A percentile compares a stretch with the other conserved stretches of the same genome.
Conservation (phyloP, 2,329 filamentous ascomycete species). For the Fusarium stilboides region DNA sequence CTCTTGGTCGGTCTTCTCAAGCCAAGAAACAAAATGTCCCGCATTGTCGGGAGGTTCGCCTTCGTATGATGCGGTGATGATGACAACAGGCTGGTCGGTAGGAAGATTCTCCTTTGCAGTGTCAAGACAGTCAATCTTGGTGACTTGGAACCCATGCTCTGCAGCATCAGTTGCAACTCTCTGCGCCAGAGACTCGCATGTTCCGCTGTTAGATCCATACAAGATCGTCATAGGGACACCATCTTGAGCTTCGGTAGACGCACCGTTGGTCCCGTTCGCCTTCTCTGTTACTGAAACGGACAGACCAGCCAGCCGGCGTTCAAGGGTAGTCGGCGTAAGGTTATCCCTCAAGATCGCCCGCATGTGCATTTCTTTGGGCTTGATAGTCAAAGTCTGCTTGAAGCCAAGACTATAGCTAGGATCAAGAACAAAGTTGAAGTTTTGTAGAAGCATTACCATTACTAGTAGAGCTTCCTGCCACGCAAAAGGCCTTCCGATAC, state of each 20-base stretch:
- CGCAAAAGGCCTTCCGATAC: conserved; percentile 80
- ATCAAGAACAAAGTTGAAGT: conserved; percentile 76
- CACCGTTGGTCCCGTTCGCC: conserved; percentile 1
- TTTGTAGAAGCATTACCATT: conserved; percentile 76
- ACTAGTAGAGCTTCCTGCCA: conserved; percentile 79
- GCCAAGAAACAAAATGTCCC: conserved; percentile 76
- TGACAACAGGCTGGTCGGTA: conserved; percentile 71
- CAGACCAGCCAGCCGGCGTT: conserved; percentile 57
- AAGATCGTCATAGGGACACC: conserved; percentile 71
- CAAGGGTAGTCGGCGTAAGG: conserved; percentile 62
- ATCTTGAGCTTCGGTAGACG: background rate
- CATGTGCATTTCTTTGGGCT: conserved; percentile 75
- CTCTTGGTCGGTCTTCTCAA: conserved; percentile 60
- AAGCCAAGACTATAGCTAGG: conserved; percentile 70
- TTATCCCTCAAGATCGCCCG: conserved; percentile 67
- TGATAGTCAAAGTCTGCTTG: conserved; percentile 72
- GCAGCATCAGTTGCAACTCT: conserved; percentile 71
- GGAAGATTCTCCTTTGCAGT: conserved; percentile 72
- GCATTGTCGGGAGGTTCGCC: conserved; percentile 82
- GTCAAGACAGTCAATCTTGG: conserved; percentile 71
- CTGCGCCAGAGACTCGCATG: conserved; percentile 79
- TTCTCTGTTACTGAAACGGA: background rate
- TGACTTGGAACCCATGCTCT: conserved; percentile 70
- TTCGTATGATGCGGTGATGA: conserved; percentile 81
- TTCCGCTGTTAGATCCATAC: conserved; percentile 82